Conservation (phyloP, 441 rosid genomes). For the Viola pubescens region DNA sequence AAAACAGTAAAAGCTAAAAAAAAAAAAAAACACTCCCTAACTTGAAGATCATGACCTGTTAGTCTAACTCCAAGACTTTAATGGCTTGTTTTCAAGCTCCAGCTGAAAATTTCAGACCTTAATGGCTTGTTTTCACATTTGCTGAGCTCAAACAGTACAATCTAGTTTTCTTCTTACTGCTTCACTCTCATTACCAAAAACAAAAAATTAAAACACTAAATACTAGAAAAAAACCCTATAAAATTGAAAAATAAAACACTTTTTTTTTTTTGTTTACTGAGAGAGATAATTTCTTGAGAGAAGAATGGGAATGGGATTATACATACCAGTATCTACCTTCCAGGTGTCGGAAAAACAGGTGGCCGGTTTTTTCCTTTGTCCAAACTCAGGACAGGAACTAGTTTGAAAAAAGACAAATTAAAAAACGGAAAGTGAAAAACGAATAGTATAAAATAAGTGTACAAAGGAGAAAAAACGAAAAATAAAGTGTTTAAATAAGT, state of each 20-base stretch:
- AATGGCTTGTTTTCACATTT: slow-evolving; percentile 21
- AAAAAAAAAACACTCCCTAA: neutral
- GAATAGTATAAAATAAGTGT: neutral
- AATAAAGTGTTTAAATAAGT: slow-evolving; percentile 7
- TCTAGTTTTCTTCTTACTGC: too few relatives aligned
- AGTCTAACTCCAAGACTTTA: slow-evolving; percentile 13
- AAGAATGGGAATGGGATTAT: slow-evolving; percentile 18
- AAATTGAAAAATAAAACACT: slow-evolving; percentile 3
- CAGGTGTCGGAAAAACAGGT: slow-evolving; percentile 22
- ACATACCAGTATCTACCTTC: slow-evolving; percentile 2
- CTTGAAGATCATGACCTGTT: slow-evolving; percentile 36
- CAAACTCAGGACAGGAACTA: slow-evolving; percentile 22
- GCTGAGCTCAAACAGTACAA: slow-evolving; percentile 21
- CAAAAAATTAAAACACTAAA: neutral
- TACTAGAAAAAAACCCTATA: neutral
- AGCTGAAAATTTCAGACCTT: slow-evolving; percentile 8
- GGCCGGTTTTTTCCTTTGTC: slow-evolving; percentile 18
- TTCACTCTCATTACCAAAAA: too few relatives aligned
- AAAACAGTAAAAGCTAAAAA: too few relatives aligned
- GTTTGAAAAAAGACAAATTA: slow-evolving; percentile 2
- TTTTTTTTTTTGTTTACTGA: slow-evolving; percentile 19
- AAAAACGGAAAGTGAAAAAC: slow-evolving; percentile 13
- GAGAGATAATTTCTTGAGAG: slow-evolving; percentile 14
- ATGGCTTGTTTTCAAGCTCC: slow-evolving; percentile 13
- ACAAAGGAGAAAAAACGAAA: slow-evolving; percentile 7